Evolutionary conservation across 176 grass and related monocot genomes (phyloP), one percentile per base, ranked within the genome.

Genomic region (Ampelocalamus luodianensis): DNA sequence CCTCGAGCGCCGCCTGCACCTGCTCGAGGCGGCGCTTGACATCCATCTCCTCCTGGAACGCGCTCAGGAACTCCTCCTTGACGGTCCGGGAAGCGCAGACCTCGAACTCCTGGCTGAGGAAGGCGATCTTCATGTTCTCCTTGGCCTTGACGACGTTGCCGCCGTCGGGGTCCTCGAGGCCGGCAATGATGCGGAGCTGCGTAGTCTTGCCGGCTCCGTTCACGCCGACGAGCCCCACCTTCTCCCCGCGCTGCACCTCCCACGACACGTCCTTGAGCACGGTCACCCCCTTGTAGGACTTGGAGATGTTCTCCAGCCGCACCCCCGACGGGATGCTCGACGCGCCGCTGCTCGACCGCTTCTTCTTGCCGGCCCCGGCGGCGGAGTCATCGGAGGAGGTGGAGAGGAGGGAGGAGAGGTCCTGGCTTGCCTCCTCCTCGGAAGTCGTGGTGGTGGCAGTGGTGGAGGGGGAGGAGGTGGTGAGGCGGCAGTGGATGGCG

Each of bases 181-280:
- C 94, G 5, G 90, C 85, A 29, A 97, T 88, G 79, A 99, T 96
- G 67, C 91, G 80, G 59, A 99, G 83, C 82, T 99, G 93, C 29
- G 96, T 99, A 4, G 96, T 99, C 84, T 99, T 99, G 5, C 96
- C 93, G 3, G 96, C 93, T 11, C 96, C 96, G 49, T 99, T 99
- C 6, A 99, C 96, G 65, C 96, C 96, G 10, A 99, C 96, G 36
- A 99, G 88, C 12, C 96, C 96, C 18, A 99, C 93, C 74, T 94
- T 99, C 83, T 99, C 96, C 17, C 93, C 96, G 51, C 89, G 92
- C 91, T 96, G 94, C 69, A 96, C 96, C 71, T 96, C 96, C 96
- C 96, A 99, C 24, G 85, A 86, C 39, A 99, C 96, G 36, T 96
- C 93, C 88, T 87, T 88, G 24, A 99, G 83, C 68, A 99, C 89